Evolutionary conservation across 768 basidiomycete genomes (phyloP), one percentile per base, ranked within the genome.

Genomic region (Hortiboletus campestris): DNA sequence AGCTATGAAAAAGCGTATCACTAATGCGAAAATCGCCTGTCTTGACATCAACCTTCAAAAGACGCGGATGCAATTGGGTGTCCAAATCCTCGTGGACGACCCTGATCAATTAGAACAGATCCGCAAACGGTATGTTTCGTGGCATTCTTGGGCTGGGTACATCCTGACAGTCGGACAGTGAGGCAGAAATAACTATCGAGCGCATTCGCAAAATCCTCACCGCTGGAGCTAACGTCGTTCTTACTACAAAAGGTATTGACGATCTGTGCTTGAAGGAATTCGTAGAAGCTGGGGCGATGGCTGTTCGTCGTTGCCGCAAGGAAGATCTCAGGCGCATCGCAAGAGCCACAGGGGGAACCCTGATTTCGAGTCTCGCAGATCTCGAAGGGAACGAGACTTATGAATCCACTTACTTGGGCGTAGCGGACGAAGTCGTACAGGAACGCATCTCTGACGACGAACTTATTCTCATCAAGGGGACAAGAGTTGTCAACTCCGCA

Each of bases 401-500:
- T 66, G 97, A 99, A 70, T 78, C 94, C 25, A 86, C 84, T 71
- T 89, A 85, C 71, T 79, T 99, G 40, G 96, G 96, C n/a, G 78
- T 75, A 45, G 96, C 96, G 5, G 96, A 98, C 17, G 97, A 98
- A 74, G 97, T 98, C 60, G 81, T 92, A 6, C 96, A 99, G 72
- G 94, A 98, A 75, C 83, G 96, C 57, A 94, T 98, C 70, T 88
- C 93, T n/a, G 97, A 99, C 66, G 97, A 99, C 70, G 96, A 99
- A 69, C 81, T 97, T 43, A 98, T 98, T 72, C 77, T 99, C 60
- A 79, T 98, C 78, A 99, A 98, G 78, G 97, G 97, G 3, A 98
- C 95, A 47, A 98, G 96, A 75, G 88, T 94, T 40, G 95, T 98
- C 68, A 94, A 76, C 76, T 95, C 94, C 22, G 80, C 89, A 14